Evolutionary conservation across 1,139 yeast species (phyloP), one percentile per base, ranked within the genome.

Genomic region (Magnusiomyces clavatus): DNA sequence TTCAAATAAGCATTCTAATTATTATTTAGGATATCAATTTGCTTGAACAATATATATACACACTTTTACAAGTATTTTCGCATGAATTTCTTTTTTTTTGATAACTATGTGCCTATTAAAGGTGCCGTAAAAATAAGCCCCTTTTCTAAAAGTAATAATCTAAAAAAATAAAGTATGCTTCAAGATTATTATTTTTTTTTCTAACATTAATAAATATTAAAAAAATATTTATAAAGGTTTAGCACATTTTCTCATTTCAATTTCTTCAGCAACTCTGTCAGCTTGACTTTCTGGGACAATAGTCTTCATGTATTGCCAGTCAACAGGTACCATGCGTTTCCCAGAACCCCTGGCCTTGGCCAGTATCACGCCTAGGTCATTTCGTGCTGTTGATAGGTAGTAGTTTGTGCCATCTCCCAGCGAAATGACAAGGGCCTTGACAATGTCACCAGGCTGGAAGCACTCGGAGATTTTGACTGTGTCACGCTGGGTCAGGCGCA

Each of bases 371-470:
- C 99, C 99, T 50, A 90, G 74, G 61, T 92, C 96, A 67, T 92
- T 88, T 59, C 83, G 75, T 2, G 97, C 95, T 0, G 98, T 94
- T 6, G 89, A 78, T 58, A 94, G 74, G 67, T 89, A 92, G 65
- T 90, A 94, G 64, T 88, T 86, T 13, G 83, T 77, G 6, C 97
- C 97, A 68, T 94, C 98, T 51, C 99, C 99, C 42, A 92, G 72
- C 0, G 96, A 87, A 40, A 92, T 75, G 19, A 69, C 72, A 2
- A 56, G 75, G 0, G 96, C 97, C 57, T 96, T 76, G 1, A 94
- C 86, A 51, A 92, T 80, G 68, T 94, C 99, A 8, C 97, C 97
- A 0, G 98, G 97, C 59, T 78, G 78, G 69, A 84, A 94, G 63
- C 88, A 77, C 39, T 86, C 88, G 52, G 81, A 77, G 42, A 92